Conservation (phyloP, 768 basidiomycete genomes). For the Mycena venus region DNA sequence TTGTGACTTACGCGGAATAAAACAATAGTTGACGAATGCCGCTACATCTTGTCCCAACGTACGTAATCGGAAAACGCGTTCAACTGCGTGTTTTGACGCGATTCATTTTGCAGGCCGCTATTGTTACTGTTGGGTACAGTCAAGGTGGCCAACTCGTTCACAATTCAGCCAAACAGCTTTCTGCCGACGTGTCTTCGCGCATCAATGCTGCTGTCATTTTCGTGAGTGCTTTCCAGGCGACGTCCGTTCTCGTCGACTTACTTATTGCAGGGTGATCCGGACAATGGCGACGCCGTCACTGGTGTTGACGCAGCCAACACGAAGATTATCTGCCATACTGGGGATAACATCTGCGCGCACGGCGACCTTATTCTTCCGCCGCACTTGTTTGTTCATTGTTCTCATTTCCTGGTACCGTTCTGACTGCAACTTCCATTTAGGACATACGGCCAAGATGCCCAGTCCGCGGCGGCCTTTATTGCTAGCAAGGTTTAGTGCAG, state of each 20-base stretch:
- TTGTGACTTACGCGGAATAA: background rate
- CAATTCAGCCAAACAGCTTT: constrained; percentile 33
- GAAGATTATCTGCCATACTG: constrained; percentile 27
- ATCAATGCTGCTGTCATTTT: constrained; percentile 39
- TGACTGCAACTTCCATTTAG: background rate
- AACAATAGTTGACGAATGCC: constrained; percentile 31
- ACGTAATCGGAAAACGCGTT: background rate
- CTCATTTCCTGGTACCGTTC: background rate
- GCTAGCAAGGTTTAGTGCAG: constrained; percentile 25
- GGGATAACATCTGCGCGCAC: constrained; percentile 22
- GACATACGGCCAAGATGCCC: constrained; percentile 30
- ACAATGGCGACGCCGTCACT: constrained; percentile 19
- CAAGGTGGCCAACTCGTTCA: constrained; percentile 38
- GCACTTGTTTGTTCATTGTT: constrained; percentile 17
- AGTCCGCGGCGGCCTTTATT: constrained; percentile 24
- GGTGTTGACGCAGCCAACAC: constrained; percentile 20
- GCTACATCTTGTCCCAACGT: constrained; percentile 33
- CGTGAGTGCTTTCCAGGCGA: constrained; percentile 10
- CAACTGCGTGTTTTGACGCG: background rate
- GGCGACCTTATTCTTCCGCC: constrained; percentile 25
- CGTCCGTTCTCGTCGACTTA: background rate
- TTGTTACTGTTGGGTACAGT: constrained; percentile 35
- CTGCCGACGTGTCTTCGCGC: constrained; percentile 17
- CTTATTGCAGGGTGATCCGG: constrained; percentile 21
- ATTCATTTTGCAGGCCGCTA: constrained; percentile 19